A percentile compares a stretch with the other conserved stretches of the same genome.
These are phyloP conservation scores for Pichia sp. DNA, from an alignment of 1,139 yeast genomes.

Conservation along the genomic window DNA sequence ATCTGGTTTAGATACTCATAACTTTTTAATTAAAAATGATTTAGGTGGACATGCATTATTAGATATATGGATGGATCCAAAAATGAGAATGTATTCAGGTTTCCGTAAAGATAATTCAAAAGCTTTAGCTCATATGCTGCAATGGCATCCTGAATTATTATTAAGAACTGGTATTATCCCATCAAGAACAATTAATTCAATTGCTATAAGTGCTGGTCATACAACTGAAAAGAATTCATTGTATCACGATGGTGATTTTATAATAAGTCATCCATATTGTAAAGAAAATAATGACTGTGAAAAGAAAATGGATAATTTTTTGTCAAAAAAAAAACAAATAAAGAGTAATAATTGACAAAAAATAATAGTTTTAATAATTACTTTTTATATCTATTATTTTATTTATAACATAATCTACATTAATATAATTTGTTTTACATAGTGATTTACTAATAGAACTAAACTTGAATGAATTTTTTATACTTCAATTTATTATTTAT, in stretches of 20 bases:
- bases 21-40: constrained; percentile 64
- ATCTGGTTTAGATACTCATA: constrained; percentile 53
- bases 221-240: constrained; percentile 33
- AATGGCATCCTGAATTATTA: constrained; percentile 86
- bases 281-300: constrained; percentile 41
- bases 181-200: constrained; percentile 46
- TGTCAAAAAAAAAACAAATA: too few relatives aligned
- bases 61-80: constrained; percentile 70
- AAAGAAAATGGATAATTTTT: constrained; percentile 23
- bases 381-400: too few relatives aligned
- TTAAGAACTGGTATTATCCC: constrained; percentile 69
- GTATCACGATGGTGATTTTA: constrained; percentile 58
- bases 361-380: too few relatives aligned
- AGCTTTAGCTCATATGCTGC: constrained; percentile 74
- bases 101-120: constrained; percentile 58
- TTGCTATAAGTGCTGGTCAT: constrained; percentile 9
- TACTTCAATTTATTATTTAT: not conserved
- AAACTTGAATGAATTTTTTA: not conserved
- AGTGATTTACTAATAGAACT: too few relatives aligned
- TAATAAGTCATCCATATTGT: constrained; percentile 56
- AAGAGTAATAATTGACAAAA: not conserved
- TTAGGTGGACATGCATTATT: constrained; percentile 57
- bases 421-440: too few relatives aligned
- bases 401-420: too few relatives aligned
- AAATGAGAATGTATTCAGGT: constrained; percentile 57